phyloP scores from a whole-genome alignment of 2,329 filamentous ascomycete genomes.

The Cladophialophora bantiana region DNA sequence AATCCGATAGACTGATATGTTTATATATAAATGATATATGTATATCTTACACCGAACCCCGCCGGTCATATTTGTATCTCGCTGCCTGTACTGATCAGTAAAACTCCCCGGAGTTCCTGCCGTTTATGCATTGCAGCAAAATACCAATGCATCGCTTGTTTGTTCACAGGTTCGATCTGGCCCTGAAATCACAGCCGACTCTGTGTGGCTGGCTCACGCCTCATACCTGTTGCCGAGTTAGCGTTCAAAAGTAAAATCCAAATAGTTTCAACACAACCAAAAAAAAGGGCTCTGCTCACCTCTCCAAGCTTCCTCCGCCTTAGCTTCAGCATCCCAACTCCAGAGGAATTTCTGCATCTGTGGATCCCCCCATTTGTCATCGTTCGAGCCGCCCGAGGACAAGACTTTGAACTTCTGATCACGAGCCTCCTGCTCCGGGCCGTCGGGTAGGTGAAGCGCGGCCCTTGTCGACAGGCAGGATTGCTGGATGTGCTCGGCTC shows the following conservation, averaged over 20 bases:
- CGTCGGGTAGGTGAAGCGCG: conserved; percentile 44
- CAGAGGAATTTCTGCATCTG: conserved; percentile 73
- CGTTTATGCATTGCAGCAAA: not conserved
- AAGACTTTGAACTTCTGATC: conserved; percentile 61
- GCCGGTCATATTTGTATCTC: not conserved
- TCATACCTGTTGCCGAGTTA: conserved; percentile 1
- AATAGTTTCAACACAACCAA: not conserved
- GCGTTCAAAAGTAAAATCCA: not conserved
- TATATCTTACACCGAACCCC: not conserved
- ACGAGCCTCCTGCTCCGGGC: conserved; percentile 40
- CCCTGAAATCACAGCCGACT: conserved; percentile 19
- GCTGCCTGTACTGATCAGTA: not conserved
- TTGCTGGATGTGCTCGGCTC: conserved; percentile 52
- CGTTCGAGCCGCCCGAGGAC: conserved; percentile 54
- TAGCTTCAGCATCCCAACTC: conserved; percentile 66
- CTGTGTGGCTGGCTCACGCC: conserved; percentile 14
- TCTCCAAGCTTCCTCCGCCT: conserved; percentile 58
- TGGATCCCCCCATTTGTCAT: conserved; percentile 73
- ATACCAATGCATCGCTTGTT: not conserved
- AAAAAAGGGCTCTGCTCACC: conserved; percentile 13
- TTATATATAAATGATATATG: not conserved
- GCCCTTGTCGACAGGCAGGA: conserved; percentile 46
- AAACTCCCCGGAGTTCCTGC: not conserved
- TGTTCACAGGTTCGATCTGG: not conserved
- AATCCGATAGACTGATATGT: not conserved